Evolutionary conservation across 2,329 filamentous ascomycete genomes (phyloP), one percentile per base, ranked within the genome.

Genomic region (Trichothecium sympodiale): DNA sequence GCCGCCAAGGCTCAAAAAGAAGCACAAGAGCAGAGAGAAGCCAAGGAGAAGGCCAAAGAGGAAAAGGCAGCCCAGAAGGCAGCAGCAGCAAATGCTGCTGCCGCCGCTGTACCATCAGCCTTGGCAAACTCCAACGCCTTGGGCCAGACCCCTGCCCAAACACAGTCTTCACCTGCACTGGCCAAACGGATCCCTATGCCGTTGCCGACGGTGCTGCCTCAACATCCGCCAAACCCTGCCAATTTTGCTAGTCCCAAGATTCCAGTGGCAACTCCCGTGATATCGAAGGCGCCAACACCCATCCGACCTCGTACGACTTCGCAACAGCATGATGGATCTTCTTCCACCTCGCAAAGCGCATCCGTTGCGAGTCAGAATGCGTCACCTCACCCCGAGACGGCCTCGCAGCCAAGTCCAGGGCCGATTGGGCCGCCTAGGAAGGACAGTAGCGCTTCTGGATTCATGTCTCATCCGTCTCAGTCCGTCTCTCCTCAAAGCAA

Each of bases 251-350:
- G 89, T 13, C 89, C 89, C 7, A 84, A 86, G 52, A 73, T 89
- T 34, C 65, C 80, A 18, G 69, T 85, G 41, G 82, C 83, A 8
- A 91, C 84, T 25, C 89, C 91, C 7, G 80, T 77, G 17, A 61
- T 94, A 32, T 79, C 87, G 10, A 94, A 94, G 55, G 79, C 80
- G 15, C 78, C 86, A 5, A 88, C 84, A 10, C 84, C 87, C 8
- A 80, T 77, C 44, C 81, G 83, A 42, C 72, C 78, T 27, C 78
- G 85, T 37, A 83, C 88, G 41, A 62, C 75, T 32, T 91, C 86
- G 8, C 85, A 93, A 43, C 86, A 93, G 43, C 84, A 91, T 53
- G 80, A 79, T 17, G 77, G 76, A 6, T 80, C 77, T 34, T 83
- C 85, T 3, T 77, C 81, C 42, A 73, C 77, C 3, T 79, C 83